Conservation (phyloP, 805 yeast species). For the Kodamaea lidongshanica region DNA sequence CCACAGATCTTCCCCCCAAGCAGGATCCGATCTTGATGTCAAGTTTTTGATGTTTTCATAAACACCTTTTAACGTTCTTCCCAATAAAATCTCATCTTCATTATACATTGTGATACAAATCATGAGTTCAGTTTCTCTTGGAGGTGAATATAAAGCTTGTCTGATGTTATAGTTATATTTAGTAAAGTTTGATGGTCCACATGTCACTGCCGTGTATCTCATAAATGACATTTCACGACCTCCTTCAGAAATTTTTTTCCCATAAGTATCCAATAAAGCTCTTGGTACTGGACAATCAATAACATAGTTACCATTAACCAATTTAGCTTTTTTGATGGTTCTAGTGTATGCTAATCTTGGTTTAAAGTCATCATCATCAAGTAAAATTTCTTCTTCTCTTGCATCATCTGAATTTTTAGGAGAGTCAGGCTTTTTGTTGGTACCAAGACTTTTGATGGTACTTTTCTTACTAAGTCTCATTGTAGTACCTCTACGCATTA, state of each 20-base stretch:
- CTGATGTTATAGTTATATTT: constrained; percentile 67
- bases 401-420: not conserved
- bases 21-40: constrained; percentile 53
- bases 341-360: constrained; percentile 38
- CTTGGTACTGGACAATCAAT: constrained; percentile 40
- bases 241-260: constrained; percentile 28
- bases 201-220: constrained; percentile 92
- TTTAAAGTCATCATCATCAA: constrained; percentile 30
- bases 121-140: constrained; percentile 74
- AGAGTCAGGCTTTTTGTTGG: constrained; percentile 1
- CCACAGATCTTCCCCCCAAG: constrained; percentile 97
- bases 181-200: constrained; percentile 74
- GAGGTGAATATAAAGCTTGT: constrained; percentile 70
- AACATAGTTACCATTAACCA: constrained; percentile 47
- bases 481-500: constrained; percentile 27
- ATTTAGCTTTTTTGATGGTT: constrained; percentile 42
- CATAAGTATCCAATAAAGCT: constrained; percentile 31
- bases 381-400: constrained; percentile 5
- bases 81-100: constrained; percentile 57
- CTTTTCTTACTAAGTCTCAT: constrained; percentile 16
- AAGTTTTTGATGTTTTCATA: constrained; percentile 80
- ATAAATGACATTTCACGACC: constrained; percentile 69
- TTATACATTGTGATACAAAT: constrained; percentile 62
- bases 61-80: constrained; percentile 56
- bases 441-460: constrained; percentile 2